Percentiles rank a stretch among this genome's conserved stretches.
Conservation (phyloP, 2,329 filamentous ascomycete genomes). For the Venturia nashicola region DNA sequence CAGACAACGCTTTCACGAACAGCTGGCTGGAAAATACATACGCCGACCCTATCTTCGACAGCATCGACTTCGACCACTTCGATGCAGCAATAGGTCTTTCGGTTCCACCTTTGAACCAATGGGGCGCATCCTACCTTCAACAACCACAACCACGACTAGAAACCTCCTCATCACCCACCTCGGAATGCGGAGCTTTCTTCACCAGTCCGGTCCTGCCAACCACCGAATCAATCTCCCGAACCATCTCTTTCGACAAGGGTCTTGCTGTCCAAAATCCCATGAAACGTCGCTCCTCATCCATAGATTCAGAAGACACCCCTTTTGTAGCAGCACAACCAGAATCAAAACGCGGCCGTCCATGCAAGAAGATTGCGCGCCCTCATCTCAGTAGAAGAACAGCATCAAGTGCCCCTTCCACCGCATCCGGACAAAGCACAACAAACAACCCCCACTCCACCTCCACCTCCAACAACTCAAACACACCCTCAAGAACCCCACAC, state of each 20-base stretch:
- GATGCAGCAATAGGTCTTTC: background rate
- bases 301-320: background rate
- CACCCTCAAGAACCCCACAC: slow-evolving; percentile 21
- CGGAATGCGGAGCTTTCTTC: background rate
- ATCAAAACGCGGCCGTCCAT: background rate
- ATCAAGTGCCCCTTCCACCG: background rate
- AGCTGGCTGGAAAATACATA: background rate
- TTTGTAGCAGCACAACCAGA: background rate
- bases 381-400: no score
- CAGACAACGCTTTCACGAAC: background rate
- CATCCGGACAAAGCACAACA: background rate
- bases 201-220: background rate
- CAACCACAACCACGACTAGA: background rate
- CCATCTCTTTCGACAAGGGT: background rate
- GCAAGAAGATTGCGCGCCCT: no score
- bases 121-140: no score
- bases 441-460: slow-evolving; percentile 5
- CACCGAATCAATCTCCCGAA: background rate
- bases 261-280: background rate
- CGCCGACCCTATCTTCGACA: background rate
- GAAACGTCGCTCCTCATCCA: background rate
- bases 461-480: no score
- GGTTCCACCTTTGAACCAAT: background rate
- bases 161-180: background rate
- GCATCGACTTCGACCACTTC: background rate